Percentiles rank a stretch among this genome's conserved stretches.
Evolutionary conservation across 1,139 yeast genomes (phyloP).

Genomic region (Scheffersomyces quercinus): DNA sequence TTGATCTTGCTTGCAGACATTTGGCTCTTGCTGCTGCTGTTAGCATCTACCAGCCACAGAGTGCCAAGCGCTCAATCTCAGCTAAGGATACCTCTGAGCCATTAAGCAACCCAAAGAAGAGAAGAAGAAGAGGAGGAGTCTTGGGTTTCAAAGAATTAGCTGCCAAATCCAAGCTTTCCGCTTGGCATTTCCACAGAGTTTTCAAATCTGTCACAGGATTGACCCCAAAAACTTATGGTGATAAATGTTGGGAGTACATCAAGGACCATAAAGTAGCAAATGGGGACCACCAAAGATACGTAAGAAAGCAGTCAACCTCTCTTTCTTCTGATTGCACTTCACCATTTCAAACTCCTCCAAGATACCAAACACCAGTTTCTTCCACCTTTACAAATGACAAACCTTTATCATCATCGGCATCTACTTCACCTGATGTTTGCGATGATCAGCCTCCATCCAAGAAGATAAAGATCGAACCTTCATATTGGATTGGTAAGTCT

Average conservation of each 20-base stretch:
- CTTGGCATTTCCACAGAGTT: conserved; percentile 95
- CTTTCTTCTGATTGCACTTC: neutral
- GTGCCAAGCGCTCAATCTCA: no score
- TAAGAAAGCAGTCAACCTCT: conserved; percentile 2
- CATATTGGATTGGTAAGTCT: conserved; percentile 4
- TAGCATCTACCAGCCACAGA: conserved; percentile 38
- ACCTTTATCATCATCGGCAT: conserved; percentile 7
- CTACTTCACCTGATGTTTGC: conserved; percentile 14
- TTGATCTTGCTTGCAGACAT: conserved; percentile 80
- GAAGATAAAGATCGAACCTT: conserved; percentile 14
- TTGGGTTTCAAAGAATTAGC: conserved; percentile 88
- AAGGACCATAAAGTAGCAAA: conserved; percentile 24
- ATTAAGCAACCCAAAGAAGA: conserved; percentile 37
- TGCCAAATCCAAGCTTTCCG: conserved; percentile 76
- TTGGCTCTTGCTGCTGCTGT: conserved; percentile 79
- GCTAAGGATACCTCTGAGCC: neutral
- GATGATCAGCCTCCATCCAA: conserved; percentile 11
- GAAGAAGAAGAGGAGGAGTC: conserved; percentile 80
- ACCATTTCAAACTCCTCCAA: conserved; percentile 1
- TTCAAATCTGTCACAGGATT: conserved; percentile 82
- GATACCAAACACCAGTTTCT: conserved; percentile 13
- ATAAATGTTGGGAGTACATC: conserved; percentile 76
- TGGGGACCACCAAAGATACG: neutral
- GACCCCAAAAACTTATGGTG: conserved; percentile 89
- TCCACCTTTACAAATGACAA: conserved; percentile 3